A percentile compares a stretch with the other conserved stretches of the same genome.
Conservation (phyloP, 2,329 filamentous ascomycete species). For the Phyllosticta citribraziliensis region DNA sequence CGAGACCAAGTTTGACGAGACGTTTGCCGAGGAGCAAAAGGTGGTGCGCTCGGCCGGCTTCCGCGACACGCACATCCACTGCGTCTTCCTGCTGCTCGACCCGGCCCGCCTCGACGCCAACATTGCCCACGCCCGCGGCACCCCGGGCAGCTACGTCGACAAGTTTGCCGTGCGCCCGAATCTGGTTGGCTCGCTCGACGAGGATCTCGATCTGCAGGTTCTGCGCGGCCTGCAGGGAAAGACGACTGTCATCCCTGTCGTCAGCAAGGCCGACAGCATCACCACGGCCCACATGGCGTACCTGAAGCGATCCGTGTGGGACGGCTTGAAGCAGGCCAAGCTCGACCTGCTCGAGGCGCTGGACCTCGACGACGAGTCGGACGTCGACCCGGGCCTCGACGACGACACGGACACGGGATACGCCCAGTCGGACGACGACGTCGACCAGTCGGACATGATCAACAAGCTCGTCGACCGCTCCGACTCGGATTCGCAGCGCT, state of each 20-base stretch:
- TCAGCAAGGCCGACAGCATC: constrained; percentile 93
- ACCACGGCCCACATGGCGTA: constrained; percentile 91
- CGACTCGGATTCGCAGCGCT: constrained; percentile 25
- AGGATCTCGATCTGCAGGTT: constrained; percentile 83
- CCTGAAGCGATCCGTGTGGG: constrained; percentile 84
- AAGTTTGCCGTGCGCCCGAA: constrained; percentile 20
- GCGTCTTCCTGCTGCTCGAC: constrained; percentile 85
- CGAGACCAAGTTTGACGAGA: constrained; percentile 97
- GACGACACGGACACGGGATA: constrained; percentile 23
- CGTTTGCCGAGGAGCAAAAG: constrained; percentile 95
- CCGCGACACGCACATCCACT: constrained; percentile 95
- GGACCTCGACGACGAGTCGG: constrained; percentile 50
- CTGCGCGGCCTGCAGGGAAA: constrained; percentile 81
- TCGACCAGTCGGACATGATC: constrained; percentile 21
- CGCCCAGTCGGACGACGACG: constrained; percentile 25
- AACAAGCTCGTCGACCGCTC: constrained; percentile 29
- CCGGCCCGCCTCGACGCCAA: constrained; percentile 77
- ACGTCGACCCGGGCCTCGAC: constrained; percentile 42
- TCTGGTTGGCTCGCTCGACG: constrained; percentile 62
- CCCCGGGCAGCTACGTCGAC: constrained; percentile 27
- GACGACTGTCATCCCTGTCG: constrained; percentile 89
- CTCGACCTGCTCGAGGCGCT: constrained; percentile 83
- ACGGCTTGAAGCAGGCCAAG: constrained; percentile 73
- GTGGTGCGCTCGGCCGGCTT: constrained; percentile 86
- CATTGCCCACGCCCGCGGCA: constrained; percentile 49